These are phyloP conservation scores for Trametes cinnabarina DNA, from an alignment of 768 basidiomycete species.

Conservation along the genomic window DNA sequence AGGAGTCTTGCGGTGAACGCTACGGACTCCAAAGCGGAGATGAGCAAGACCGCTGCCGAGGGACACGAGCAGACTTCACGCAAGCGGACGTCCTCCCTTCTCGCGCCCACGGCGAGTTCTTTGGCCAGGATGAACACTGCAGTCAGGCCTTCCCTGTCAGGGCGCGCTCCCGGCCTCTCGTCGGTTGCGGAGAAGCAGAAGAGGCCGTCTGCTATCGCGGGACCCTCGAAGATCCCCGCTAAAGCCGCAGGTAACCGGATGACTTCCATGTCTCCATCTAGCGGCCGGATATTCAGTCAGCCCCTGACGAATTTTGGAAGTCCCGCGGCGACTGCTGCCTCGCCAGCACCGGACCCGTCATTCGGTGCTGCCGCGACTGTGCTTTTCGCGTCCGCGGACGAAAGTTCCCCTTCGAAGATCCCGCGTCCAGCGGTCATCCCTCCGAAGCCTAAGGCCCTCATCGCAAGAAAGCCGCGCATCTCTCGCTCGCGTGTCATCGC, in stretches of 20 bases:
- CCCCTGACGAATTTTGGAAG: slow-evolving; percentile 36
- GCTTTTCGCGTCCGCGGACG: slow-evolving; percentile 21
- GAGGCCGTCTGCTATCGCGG: slow-evolving; percentile 14
- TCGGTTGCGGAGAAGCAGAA: slow-evolving; percentile 18
- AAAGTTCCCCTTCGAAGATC: slow-evolving; percentile 16
- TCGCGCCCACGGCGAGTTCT: slow-evolving; percentile 78
- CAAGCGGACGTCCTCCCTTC: slow-evolving; percentile 43
- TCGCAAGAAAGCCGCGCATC: slow-evolving; percentile 68
- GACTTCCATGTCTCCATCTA: slow-evolving; percentile 22
- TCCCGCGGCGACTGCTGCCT: slow-evolving; percentile 17
- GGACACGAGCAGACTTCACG: neutral
- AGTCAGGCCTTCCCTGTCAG: slow-evolving; percentile 4
- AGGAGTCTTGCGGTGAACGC: slow-evolving; percentile 20
- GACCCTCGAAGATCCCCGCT: slow-evolving; percentile 12
- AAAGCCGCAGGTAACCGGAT: slow-evolving; percentile 33
- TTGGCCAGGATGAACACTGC: slow-evolving; percentile 51
- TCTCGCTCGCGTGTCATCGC: slow-evolving; percentile 82
- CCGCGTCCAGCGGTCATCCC: slow-evolving; percentile 19
- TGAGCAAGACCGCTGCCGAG: neutral
- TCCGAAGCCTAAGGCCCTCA: slow-evolving; percentile 31
- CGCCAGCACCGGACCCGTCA: slow-evolving; percentile 24
- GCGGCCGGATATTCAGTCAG: slow-evolving; percentile 51
- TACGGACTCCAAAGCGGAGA: neutral
- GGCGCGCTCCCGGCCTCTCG: slow-evolving; percentile 13
- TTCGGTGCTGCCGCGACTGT: slow-evolving; percentile 32